Evolutionary conservation across 495 filamentous ascomycete species (phyloP), one percentile per base, ranked within the genome.

Genomic region (Astrothelium subdiscretum): DNA sequence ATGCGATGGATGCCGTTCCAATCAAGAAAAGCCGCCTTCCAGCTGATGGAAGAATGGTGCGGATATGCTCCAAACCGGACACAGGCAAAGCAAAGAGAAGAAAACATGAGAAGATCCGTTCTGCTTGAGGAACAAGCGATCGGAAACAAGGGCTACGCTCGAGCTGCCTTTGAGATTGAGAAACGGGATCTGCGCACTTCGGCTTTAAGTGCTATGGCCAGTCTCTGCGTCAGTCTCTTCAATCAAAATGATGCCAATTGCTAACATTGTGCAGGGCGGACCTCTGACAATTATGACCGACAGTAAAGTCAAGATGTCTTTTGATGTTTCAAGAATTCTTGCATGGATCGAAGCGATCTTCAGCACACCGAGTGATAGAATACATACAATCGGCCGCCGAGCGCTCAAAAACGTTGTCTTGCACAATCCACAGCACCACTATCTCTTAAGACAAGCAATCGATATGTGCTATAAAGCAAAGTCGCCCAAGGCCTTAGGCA

Each of bases 21-120:
- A 70, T 87, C 91, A 0, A 79, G 94, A 27, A 92, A 96, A 69
- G 96, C 94, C 11, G 85, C 91, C 5, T 98, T 97, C 70, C 86
- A 92, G 4, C 74, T 97, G 32, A 97, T 98, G 91, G 92, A 97
- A 71, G 92, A 97, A 61, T 98, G 94, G 94, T 97, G 95, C 75
- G 94, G 95, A 0, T 95, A 94, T 72, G 95, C 94, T 0, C 90
- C 94, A 5, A 96, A 97, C 71, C 91, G 92, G 69, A 74, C 76
- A 32, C 87, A 91, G 62, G 89, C 95, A 38, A 83, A 85, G 18
- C 84, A 88, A 62, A 80, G 91, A 60, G 94, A 97, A 77, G 88
- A 95, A 60, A 87, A 80, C 52, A 95, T 97, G 89, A 79, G 89
- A 63, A 87, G 90, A 67, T 87, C 86, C 24, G 78, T 91, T 54